Percentiles rank a stretch among this genome's conserved stretches.
Evolutionary conservation across 208 protist genomes (phyloP).

Genomic region (Angomonas ambiguus): DNA sequence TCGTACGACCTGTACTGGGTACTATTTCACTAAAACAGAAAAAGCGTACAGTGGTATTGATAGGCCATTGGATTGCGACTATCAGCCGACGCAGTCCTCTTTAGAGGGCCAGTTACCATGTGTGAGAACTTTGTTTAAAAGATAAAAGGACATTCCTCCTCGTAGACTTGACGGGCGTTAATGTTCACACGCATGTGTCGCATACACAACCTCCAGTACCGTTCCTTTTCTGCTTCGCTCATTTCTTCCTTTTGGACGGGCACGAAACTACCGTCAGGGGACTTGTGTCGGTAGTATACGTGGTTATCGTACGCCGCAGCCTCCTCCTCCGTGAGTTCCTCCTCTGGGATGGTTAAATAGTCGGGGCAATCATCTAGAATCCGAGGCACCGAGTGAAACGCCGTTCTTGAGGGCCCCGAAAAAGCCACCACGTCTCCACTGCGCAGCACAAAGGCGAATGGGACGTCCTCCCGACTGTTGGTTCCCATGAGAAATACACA

Average conservation of each 20-base stretch:
- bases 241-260: conserved; percentile 25
- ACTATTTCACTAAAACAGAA: too few relatives aligned
- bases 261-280: conserved; percentile 24
- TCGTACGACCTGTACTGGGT: too few relatives aligned
- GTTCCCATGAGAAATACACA: conserved; percentile 85
- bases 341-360: conserved; percentile 46
- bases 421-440: conserved; percentile 82
- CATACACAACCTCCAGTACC: conserved; percentile 83
- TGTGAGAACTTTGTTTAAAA: neutral
- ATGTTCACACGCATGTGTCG: conserved; percentile 85
- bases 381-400: conserved; percentile 70
- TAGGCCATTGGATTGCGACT: too few relatives aligned
- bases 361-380: conserved; percentile 83
- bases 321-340: conserved; percentile 28
- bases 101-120: too few relatives aligned
- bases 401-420: conserved; percentile 51
- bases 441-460: conserved; percentile 68
- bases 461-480: conserved; percentile 54
- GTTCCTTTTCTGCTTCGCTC: conserved; percentile 35
- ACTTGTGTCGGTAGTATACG: conserved; percentile 26
- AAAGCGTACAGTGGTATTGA: too few relatives aligned
- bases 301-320: conserved; percentile 24
- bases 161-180: conserved; percentile 82
- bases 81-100: too few relatives aligned
- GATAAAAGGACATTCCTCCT: conserved; percentile 43